Percentiles rank a stretch among this genome's conserved stretches.
phyloP scores from a whole-genome alignment of 805 yeast species.

The Nakazawaea ernobii region DNA sequence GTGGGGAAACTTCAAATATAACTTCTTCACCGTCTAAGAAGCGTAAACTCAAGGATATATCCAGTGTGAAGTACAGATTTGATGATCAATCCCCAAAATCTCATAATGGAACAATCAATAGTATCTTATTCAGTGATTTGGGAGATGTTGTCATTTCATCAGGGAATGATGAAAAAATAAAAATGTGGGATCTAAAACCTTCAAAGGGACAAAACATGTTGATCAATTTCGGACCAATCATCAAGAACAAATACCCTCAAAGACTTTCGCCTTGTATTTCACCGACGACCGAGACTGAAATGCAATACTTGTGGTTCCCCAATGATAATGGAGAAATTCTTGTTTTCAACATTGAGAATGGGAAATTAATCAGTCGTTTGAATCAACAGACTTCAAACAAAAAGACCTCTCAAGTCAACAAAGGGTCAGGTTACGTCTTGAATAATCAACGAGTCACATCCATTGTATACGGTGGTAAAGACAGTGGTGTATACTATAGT shows the following conservation, averaged over 20 bases:
- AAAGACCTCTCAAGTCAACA: not conserved
- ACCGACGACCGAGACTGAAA: slow-evolving; percentile 44
- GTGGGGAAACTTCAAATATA: slow-evolving; percentile 20
- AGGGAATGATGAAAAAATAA: slow-evolving; percentile 75
- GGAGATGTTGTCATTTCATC: slow-evolving; percentile 61
- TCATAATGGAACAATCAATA: slow-evolving; percentile 76
- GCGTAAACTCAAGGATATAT: slow-evolving; percentile 9
- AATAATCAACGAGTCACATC: slow-evolving; percentile 37
- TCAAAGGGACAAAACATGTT: slow-evolving; percentile 46
- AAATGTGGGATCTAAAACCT: slow-evolving; percentile 70
- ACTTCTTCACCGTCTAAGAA: slow-evolving; percentile 15
- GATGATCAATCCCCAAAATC: slow-evolving; percentile 40
- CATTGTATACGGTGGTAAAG: slow-evolving; percentile 41
- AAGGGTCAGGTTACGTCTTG: slow-evolving; percentile 1
- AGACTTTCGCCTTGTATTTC: slow-evolving; percentile 50
- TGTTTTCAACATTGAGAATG: slow-evolving; percentile 53
- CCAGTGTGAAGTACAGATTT: slow-evolving; percentile 6
- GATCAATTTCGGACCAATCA: slow-evolving; percentile 72
- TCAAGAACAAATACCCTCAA: slow-evolving; percentile 59
- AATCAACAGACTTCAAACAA: slow-evolving; percentile 35
- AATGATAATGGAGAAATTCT: slow-evolving; percentile 71
- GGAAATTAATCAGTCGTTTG: slow-evolving; percentile 56
- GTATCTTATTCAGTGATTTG: slow-evolving; percentile 63
- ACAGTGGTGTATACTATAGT: slow-evolving; percentile 41
- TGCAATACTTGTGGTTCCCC: slow-evolving; percentile 61